A percentile compares a stretch with the other conserved stretches of the same genome.
These are phyloP conservation scores for Aspergillus brunneoviolaceus DNA, from an alignment of 2,329 filamentous ascomycete species.

Conservation along the genomic window DNA sequence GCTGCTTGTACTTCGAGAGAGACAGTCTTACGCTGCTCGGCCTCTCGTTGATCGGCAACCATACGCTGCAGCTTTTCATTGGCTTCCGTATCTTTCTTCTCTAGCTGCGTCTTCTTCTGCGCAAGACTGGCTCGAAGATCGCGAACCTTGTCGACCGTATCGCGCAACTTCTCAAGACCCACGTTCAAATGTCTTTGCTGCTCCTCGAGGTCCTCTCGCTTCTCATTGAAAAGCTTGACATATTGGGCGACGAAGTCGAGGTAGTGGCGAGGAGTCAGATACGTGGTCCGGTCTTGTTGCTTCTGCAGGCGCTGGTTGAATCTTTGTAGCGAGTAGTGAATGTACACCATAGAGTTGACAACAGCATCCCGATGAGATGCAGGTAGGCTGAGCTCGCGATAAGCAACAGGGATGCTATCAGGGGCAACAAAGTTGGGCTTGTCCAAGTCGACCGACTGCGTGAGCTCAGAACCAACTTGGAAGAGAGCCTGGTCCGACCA, in stretches of 20 bases:
- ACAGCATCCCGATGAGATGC: conserved; percentile 88
- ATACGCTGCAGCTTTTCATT: conserved; percentile 97
- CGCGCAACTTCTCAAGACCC: conserved; percentile 92
- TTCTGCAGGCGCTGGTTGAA: conserved; percentile 87
- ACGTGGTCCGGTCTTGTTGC: conserved; percentile 90
- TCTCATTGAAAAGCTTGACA: conserved; percentile 95
- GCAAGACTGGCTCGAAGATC: conserved; percentile 87
- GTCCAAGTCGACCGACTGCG: conserved; percentile 93
- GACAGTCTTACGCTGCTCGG: conserved; percentile 83
- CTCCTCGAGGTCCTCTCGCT: conserved; percentile 96
- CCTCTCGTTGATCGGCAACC: conserved; percentile 93
- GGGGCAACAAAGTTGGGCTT: conserved; percentile 80
- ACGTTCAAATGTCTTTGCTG: conserved; percentile 98
- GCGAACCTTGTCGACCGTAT: conserved; percentile 95
- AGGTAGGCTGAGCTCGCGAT: conserved; percentile 78
- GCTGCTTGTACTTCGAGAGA: conserved; percentile 86
- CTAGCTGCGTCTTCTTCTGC: conserved; percentile 89
- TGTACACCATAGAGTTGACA: conserved; percentile 98
- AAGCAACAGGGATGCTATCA: conserved; percentile 89
- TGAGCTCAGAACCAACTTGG: conserved; percentile 94
- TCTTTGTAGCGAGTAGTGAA: conserved; percentile 88
- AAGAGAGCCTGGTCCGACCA: conserved; percentile 99
- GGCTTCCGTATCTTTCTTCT: conserved; percentile 90
- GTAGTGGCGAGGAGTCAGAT: conserved; percentile 93
- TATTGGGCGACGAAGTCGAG: conserved; percentile 98